These are phyloP conservation scores for Suillus hirtellus DNA, from an alignment of 768 basidiomycete genomes.

Conservation along the genomic window DNA sequence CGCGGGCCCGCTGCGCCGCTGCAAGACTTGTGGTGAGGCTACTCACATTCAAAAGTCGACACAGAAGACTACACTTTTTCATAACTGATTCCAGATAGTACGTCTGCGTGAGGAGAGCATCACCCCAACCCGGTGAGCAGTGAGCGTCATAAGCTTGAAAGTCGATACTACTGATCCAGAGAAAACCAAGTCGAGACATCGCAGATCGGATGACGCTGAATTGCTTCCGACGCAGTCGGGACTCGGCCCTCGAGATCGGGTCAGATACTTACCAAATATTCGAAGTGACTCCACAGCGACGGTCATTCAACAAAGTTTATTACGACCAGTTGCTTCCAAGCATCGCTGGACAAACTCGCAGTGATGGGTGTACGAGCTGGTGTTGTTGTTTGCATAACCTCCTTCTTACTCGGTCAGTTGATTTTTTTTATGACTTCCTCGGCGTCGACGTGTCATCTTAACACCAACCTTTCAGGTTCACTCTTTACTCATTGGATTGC, in stretches of 20 bases:
- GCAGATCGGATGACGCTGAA: neutral
- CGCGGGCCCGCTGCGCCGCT: neutral
- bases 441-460: neutral
- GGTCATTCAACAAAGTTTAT: neutral
- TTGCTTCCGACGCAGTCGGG: neutral
- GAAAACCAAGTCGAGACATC: neutral
- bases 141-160: neutral
- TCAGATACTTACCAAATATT: neutral
- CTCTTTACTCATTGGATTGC: conserved; percentile 92
- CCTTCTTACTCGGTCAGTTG: conserved; percentile 71
- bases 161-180: neutral
- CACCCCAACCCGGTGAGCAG: neutral
- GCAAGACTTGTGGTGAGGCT: neutral
- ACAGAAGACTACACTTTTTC: neutral
- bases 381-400: conserved; percentile 74
- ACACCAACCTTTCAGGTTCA: conserved; percentile 47
- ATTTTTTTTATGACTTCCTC: conserved; percentile 3
- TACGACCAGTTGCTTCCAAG: neutral
- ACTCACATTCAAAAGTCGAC: neutral
- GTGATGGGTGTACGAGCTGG: conserved; percentile 73
- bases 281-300: neutral
- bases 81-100: neutral
- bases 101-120: neutral
- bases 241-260: neutral
- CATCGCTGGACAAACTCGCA: neutral